phyloP scores from a whole-genome alignment of 441 rosid genomes.

The Pelargonium cotyledonis region DNA sequence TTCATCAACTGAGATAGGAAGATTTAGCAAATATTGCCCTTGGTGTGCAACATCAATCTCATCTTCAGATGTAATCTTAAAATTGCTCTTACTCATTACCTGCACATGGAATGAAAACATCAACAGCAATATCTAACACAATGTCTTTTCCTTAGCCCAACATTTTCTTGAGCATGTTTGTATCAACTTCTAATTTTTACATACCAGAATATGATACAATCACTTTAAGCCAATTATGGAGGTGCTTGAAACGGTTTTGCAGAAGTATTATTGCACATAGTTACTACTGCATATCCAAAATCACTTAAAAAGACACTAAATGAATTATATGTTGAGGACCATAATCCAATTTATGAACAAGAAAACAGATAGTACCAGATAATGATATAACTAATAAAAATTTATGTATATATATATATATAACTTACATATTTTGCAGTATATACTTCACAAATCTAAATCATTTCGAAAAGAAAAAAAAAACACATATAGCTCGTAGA shows the following conservation, averaged over 20 bases:
- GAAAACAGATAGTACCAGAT: too few relatives aligned
- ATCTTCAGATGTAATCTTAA: constrained; percentile 53
- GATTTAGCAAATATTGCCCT: constrained; percentile 73
- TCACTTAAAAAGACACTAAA: not conserved
- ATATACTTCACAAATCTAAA: too few relatives aligned
- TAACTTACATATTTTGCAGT: too few relatives aligned
- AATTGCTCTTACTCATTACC: constrained; percentile 87
- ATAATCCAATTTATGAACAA: not conserved
- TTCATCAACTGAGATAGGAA: constrained; percentile 71
- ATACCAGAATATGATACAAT: not conserved
- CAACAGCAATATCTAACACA: not conserved
- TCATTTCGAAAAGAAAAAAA: too few relatives aligned
- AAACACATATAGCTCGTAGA: too few relatives aligned
- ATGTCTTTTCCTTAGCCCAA: not conserved
- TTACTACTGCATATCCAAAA: not conserved
- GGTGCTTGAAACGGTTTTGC: not conserved
- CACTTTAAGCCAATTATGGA: too few relatives aligned
- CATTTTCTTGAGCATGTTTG: not conserved
- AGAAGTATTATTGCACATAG: not conserved
- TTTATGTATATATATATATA: too few relatives aligned
- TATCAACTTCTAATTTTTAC: not conserved
- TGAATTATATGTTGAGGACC: not conserved
- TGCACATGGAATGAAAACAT: constrained; percentile 15
- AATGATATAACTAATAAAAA: too few relatives aligned
- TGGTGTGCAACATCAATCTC: constrained; percentile 75